Evolutionary conservation across 192 early-diverging fungal species (phyloP), one percentile per base, ranked within the genome.

Genomic region (Fimicolochytrium jonesii): DNA sequence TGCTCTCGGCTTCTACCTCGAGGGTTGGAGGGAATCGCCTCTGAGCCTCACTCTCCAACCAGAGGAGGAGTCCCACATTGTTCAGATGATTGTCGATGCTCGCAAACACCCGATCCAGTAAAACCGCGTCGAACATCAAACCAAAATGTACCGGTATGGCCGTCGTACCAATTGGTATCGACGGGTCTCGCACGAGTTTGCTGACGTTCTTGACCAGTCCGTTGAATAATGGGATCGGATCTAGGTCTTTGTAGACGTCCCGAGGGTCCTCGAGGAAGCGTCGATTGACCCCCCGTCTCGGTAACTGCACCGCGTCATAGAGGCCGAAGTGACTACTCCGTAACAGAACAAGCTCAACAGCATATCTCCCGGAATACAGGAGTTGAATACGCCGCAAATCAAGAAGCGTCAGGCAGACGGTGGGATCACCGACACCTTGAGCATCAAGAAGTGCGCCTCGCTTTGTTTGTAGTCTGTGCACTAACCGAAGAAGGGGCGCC

Each of bases 21-120:
- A n/a, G n/a, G n/a, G n/a, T 1, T 50, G 26, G 10, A 13, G 52
- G 62, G 20, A 55, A 31, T n/a, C 37, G 49, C 49, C 55, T 64
- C 18, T 6, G 29, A 10, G 52, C 52, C 28, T 64, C 50, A 20
- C 2, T 25, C 20, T 41, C 49, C 13, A 64, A 23, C 62, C 62
- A 64, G 13, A 53, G 32, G 10, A 64, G 30, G 29, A 33, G 32
- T 9, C 35, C 39, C n/a, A 64, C 49, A 55, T 53, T 64, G n/a
- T 43, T 55, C 36, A 64, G 39, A 37, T 64, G 62, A 22, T 35
- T 2, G 29, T 64, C 62, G 25, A 64, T 51, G 17, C 55, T 64
- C 18, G 10, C 25, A 25, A 64, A 18, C 4, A 55, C 62, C 22
- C 7, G 31, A 4, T 64, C 41, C 3, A 64, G 62, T 22, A 64